phyloP scores from a whole-genome alignment of 2,329 filamentous ascomycete genomes.

The Paraconiothyrium sp. region DNA sequence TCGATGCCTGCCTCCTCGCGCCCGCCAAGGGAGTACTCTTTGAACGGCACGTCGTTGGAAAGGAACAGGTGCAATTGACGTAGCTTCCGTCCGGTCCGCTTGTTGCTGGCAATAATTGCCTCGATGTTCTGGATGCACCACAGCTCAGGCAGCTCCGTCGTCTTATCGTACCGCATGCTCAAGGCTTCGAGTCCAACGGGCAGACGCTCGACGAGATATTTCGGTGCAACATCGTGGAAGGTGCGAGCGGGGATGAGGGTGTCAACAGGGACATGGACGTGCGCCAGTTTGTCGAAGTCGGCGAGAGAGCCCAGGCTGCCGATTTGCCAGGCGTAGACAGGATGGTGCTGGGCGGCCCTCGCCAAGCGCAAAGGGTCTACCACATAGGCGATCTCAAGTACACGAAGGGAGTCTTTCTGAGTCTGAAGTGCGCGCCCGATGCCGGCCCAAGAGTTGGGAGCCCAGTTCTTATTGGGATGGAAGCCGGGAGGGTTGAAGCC shows the following conservation, averaged over 20 bases:
- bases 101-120: neutral
- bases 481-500: neutral
- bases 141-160: neutral
- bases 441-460: neutral
- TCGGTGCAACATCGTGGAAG: too few species aligned
- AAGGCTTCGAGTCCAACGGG: neutral
- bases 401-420: neutral
- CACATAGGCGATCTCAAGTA: neutral
- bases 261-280: neutral
- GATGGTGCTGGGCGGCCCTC: neutral
- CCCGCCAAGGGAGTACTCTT: neutral
- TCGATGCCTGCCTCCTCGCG: neutral
- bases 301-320: conserved; percentile 3
- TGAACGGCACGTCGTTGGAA: neutral
- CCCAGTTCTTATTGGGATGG: neutral
- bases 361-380: neutral
- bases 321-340: neutral
- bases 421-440: neutral
- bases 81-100: neutral
- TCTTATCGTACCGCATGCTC: neutral
- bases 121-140: neutral
- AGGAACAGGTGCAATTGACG: neutral
- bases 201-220: neutral
- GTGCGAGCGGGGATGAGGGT: neutral
- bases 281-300: neutral